Evolutionary conservation across 352 stramenopile genomes (phyloP).

Genomic region (Peronospora farinosa): DNA sequence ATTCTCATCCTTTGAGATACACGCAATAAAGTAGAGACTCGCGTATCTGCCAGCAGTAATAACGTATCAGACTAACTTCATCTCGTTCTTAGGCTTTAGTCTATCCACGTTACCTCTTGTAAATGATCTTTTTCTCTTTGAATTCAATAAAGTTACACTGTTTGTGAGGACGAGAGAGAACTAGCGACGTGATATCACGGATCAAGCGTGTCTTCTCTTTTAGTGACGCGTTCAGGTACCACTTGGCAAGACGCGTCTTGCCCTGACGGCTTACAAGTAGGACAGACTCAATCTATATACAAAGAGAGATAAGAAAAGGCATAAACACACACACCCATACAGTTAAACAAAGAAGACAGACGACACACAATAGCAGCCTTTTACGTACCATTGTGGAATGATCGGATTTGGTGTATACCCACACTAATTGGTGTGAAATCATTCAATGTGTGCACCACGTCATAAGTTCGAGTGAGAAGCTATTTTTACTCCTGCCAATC

Average conservation of each 20-base stretch:
- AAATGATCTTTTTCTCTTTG: slow-evolving; percentile 97
- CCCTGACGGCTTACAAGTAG: slow-evolving; percentile 88
- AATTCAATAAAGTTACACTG: slow-evolving; percentile 96
- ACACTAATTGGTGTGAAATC: too few species aligned
- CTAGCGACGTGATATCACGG: slow-evolving; percentile 83
- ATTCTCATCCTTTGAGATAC: slow-evolving; percentile 94
- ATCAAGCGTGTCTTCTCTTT: slow-evolving; percentile 87
- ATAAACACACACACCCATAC: not conserved
- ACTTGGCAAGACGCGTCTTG: slow-evolving; percentile 89
- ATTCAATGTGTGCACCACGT: not conserved
- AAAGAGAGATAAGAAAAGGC: not conserved
- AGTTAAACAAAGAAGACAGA: not conserved
- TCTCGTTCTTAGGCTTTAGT: not conserved
- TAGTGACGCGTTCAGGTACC: slow-evolving; percentile 74
- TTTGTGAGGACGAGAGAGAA: slow-evolving; percentile 79
- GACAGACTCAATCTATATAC: slow-evolving; percentile 79
- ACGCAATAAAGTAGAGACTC: slow-evolving; percentile 96
- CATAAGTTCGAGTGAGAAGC: too few species aligned
- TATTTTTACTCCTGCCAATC: slow-evolving; percentile 17
- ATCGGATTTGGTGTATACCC: too few species aligned
- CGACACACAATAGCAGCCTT: too few species aligned
- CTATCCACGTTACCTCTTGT: slow-evolving; percentile 78
- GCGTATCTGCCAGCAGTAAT: slow-evolving; percentile 71
- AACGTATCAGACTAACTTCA: not conserved
- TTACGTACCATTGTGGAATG: too few species aligned